Conservation (phyloP, 768 basidiomycete genomes). For the Lactarius indigo region DNA sequence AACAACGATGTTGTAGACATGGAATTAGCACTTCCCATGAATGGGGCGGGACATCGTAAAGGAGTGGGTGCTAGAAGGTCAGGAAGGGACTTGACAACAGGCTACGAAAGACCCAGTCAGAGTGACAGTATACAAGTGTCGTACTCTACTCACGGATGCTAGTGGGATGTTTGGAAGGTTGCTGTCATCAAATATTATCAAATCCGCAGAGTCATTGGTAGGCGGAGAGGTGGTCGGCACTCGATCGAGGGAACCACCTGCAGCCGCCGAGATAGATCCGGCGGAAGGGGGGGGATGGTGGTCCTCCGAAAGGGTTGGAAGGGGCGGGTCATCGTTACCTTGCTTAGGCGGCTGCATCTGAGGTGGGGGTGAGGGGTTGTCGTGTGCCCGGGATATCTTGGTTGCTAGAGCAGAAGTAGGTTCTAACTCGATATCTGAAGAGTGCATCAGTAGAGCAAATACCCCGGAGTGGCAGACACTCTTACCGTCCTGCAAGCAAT, state of each 20-base stretch:
- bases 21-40: constrained; percentile 1
- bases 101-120: constrained; percentile 5
- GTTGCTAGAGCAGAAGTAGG: constrained; percentile 65
- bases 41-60: background rate
- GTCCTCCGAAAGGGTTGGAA: background rate
- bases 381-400: constrained; percentile 63
- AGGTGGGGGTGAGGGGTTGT: constrained; percentile 73
- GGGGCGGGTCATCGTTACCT: background rate
- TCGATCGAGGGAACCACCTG: background rate
- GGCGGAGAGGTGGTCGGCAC: background rate
- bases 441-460: background rate
- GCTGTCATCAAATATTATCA: constrained; percentile 14
- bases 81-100: constrained; percentile 7
- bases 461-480: background rate
- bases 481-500: constrained; percentile 23
- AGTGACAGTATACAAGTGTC: background rate
- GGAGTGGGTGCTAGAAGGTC: constrained; percentile 19
- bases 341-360: constrained; percentile 24
- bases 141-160: constrained; percentile 5
- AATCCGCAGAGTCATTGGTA: background rate
- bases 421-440: constrained; percentile 39
- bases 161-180: background rate
- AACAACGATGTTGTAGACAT: background rate
- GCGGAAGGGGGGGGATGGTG: background rate
- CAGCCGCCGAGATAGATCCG: background rate